Evolutionary conservation across 2,329 filamentous ascomycete genomes (phyloP).

Genomic region (Cladosporium phlei): DNA sequence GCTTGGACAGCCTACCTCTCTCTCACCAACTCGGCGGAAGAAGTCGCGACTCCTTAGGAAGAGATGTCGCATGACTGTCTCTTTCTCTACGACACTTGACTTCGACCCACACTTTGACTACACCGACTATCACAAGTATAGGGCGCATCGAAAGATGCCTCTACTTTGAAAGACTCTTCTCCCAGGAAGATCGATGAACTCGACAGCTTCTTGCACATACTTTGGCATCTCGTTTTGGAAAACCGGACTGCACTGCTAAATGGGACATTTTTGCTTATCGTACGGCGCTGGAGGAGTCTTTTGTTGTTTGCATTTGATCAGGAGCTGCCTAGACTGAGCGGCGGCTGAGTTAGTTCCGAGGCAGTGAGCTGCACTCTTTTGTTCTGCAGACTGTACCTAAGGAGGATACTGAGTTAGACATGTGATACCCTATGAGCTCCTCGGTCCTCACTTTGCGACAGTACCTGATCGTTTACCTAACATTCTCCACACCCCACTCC

Average conservation of each 20-base stretch:
- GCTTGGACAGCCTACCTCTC: slow-evolving; percentile 97
- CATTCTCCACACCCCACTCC: background rate
- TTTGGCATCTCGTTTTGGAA: background rate
- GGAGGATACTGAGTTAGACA: background rate
- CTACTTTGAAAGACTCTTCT: no score
- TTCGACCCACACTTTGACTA: slow-evolving; percentile 1
- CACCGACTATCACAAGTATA: no score
- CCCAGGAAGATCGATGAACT: no score
- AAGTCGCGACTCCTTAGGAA: slow-evolving; percentile 38
- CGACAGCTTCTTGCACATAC: slow-evolving; percentile 8
- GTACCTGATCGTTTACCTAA: no score
- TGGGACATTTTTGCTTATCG: background rate
- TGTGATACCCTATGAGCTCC: slow-evolving; percentile 14
- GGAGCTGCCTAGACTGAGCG: no score
- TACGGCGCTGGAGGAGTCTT: slow-evolving; percentile 5
- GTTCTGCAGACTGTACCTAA: background rate
- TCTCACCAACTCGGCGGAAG: slow-evolving; percentile 80
- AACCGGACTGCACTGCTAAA: background rate
- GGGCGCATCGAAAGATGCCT: no score
- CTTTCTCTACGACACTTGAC: background rate
- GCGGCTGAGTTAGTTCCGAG: no score
- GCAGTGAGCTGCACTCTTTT: background rate
- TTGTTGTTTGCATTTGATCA: background rate
- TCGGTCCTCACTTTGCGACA: no score
- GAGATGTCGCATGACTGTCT: slow-evolving; percentile 2